Percentiles rank a stretch among this genome's conserved stretches.
Evolutionary conservation across 176 grass and related monocot genomes (phyloP).

Genomic region (Juncus inflexus): DNA sequence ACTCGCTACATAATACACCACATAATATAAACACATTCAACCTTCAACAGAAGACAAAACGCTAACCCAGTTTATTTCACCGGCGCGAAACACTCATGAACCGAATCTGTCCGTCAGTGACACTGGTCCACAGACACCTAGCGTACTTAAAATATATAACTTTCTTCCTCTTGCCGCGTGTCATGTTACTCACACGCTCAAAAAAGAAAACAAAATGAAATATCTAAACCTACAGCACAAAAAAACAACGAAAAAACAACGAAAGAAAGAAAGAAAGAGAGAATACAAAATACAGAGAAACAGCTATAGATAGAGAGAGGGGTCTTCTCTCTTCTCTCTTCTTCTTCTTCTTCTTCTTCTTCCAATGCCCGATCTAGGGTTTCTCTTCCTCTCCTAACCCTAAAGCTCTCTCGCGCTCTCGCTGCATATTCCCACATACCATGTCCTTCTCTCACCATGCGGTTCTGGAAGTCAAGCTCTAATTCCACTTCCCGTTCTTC

Average conservation of each 20-base stretch:
- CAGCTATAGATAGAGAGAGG: not conserved
- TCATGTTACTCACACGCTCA: not conserved
- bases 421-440: not conserved
- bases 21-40: no score
- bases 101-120: not conserved
- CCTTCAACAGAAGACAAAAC: no score
- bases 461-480: conserved; percentile 25
- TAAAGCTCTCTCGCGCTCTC: not conserved
- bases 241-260: not conserved
- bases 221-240: not conserved
- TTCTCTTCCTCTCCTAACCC: conserved; percentile 17
- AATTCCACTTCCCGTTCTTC: conserved; percentile 39
- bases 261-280: not conserved
- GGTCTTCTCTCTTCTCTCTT: conserved; percentile 7
- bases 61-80: no score
- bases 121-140: not conserved
- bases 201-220: not conserved
- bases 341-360: not conserved
- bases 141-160: not conserved
- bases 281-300: not conserved
- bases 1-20: no score
- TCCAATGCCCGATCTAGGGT: conserved; percentile 25
- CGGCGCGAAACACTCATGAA: no score
- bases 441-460: conserved; percentile 29
- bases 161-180: conserved; percentile 13